Evolutionary conservation across 441 rosid species (phyloP).

Genomic region (Jatropha podagrica): DNA sequence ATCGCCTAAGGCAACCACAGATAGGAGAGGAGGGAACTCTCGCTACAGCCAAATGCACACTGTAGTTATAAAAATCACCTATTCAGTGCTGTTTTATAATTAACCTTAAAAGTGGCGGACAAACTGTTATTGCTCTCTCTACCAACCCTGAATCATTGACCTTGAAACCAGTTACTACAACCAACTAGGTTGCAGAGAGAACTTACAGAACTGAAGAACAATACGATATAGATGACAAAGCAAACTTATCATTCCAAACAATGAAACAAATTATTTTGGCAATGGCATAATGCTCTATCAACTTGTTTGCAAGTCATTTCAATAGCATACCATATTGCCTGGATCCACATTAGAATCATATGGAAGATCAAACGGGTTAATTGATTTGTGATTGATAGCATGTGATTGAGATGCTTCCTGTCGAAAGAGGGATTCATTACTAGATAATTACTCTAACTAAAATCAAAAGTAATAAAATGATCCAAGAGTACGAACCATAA

Average conservation of each 20-base stretch:
- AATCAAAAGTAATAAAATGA: slow-evolving; percentile 13
- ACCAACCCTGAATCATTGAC: background rate
- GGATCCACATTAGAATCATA: slow-evolving; percentile 64
- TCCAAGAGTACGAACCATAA: slow-evolving; percentile 38
- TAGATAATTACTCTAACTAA: slow-evolving; percentile 13
- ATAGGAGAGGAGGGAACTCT: background rate
- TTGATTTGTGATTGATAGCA: slow-evolving; percentile 49
- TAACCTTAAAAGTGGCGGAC: background rate
- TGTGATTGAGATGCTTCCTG: slow-evolving; percentile 54
- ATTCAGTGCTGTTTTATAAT: background rate
- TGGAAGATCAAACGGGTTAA: slow-evolving; percentile 92
- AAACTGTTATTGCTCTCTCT: background rate
- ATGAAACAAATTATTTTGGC: slow-evolving; percentile 8
- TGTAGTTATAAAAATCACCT: background rate
- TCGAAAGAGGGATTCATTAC: slow-evolving; percentile 4
- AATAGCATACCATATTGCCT: slow-evolving; percentile 56
- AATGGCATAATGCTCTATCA: background rate
- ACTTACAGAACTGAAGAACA: slow-evolving; percentile 7
- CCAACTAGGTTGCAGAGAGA: background rate
- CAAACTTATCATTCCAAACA: background rate
- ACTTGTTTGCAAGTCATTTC: slow-evolving; percentile 19
- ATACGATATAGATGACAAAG: background rate
- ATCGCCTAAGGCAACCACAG: background rate
- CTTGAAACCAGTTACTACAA: slow-evolving; percentile 1
- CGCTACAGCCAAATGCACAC: background rate